phyloP scores from a whole-genome alignment of 2,329 filamentous ascomycete genomes.

The Paramyrothecium roridum region DNA sequence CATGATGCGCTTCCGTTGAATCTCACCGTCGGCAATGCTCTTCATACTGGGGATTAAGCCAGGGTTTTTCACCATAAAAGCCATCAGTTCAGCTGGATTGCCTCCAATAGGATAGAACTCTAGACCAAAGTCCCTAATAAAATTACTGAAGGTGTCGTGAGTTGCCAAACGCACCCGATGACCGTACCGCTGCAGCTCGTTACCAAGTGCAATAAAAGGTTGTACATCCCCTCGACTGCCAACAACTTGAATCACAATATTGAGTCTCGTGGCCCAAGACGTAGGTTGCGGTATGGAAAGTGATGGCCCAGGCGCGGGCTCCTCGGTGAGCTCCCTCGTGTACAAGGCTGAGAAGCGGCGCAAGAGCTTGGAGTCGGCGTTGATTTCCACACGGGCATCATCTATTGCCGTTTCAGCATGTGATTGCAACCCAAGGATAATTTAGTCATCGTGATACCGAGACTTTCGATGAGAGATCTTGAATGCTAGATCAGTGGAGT shows the following conservation, averaged over 20 bases:
- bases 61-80: constrained; percentile 10
- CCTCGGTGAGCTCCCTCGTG: too few relatives aligned
- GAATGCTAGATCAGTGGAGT: too few relatives aligned
- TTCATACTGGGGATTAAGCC: constrained; percentile 21
- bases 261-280: constrained; percentile 36
- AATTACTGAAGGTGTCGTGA: background rate
- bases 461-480: too few relatives aligned
- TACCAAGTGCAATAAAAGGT: constrained; percentile 71
- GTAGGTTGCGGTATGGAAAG: too few relatives aligned
- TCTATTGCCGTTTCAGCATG: too few relatives aligned
- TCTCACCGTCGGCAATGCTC: constrained; percentile 20
- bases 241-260: constrained; percentile 81
- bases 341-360: too few relatives aligned
- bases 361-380: too few relatives aligned
- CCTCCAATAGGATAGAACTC: constrained; percentile 69
- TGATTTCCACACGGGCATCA: too few relatives aligned
- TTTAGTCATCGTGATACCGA: too few relatives aligned
- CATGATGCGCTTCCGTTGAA: constrained; percentile 18
- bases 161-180: background rate
- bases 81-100: constrained; percentile 61
- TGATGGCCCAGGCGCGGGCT: too few relatives aligned
- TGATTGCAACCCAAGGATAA: too few relatives aligned
- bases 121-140: constrained; percentile 41
- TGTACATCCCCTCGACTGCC: constrained; percentile 72
- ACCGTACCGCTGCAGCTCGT: constrained; percentile 60